Evolutionary conservation across 108 stramenopile genomes (phyloP).

Genomic region (Hondaea fermentalgiana): DNA sequence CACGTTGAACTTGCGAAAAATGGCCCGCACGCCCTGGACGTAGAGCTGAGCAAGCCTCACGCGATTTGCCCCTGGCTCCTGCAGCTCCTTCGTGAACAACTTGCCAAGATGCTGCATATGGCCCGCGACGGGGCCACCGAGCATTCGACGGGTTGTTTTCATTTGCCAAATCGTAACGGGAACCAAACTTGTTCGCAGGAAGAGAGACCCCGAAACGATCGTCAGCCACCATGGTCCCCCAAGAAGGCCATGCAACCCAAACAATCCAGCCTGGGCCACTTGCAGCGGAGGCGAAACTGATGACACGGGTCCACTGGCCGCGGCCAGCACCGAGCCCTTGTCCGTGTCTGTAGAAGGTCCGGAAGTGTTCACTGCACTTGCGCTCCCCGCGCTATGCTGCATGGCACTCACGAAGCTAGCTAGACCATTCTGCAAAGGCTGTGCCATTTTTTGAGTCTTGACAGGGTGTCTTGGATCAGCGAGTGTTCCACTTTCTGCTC

Average conservation of each 20-base stretch:
- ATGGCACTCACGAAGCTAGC: no score
- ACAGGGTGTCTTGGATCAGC: no score
- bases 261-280: background rate
- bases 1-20: background rate
- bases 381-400: no score
- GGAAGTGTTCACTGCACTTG: no score
- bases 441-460: no score
- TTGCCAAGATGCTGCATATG: constrained; percentile 6
- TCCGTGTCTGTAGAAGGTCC: no score
- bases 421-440: no score
- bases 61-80: background rate
- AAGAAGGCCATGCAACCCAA: background rate
- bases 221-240: constrained; percentile 6
- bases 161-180: background rate
- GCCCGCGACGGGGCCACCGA: background rate
- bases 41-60: background rate
- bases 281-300: background rate
- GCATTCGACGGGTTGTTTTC: background rate
- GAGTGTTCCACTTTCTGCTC: no score
- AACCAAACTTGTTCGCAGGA: background rate
- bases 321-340: no score
- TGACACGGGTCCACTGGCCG: background rate
- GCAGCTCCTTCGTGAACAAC: background rate
- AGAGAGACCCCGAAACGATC: background rate
- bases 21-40: background rate